Conservation (phyloP, 2,329 filamentous ascomycete genomes). For the Penicillium olsonii region DNA sequence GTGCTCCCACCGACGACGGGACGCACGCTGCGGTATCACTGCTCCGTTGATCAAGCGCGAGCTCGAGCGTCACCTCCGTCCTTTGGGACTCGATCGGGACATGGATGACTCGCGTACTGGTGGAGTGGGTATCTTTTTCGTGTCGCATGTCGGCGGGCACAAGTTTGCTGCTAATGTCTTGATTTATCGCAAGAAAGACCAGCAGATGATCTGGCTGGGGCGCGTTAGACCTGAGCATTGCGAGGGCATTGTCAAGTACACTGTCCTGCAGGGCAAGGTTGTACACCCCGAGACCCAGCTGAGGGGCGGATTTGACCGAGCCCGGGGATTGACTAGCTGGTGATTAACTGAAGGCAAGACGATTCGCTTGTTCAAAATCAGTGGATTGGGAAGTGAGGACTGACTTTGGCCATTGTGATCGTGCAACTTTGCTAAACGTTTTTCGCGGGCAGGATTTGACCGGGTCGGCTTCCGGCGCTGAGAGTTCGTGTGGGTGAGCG, state of each 20-base stretch:
- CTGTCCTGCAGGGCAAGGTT: constrained; percentile 82
- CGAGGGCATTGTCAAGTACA: constrained; percentile 83
- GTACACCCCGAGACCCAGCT: constrained; percentile 82
- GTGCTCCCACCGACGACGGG: constrained; percentile 84
- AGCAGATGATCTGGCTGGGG: constrained; percentile 75
- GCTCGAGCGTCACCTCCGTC: constrained; percentile 78
- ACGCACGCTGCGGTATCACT: constrained; percentile 87
- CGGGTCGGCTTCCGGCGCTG: background rate
- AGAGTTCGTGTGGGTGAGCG: background rate
- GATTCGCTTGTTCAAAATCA: too few relatives aligned
- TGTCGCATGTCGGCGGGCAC: constrained; percentile 89
- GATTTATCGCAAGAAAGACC: constrained; percentile 66
- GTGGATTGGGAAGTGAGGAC: too few relatives aligned
- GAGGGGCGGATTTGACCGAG: constrained; percentile 79
- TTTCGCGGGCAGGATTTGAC: background rate
- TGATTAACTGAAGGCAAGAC: too few relatives aligned
- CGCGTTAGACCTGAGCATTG: constrained; percentile 82
- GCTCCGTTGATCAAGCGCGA: constrained; percentile 79
- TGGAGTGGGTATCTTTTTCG: constrained; percentile 87
- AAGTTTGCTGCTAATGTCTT: constrained; percentile 92
- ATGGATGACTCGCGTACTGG: constrained; percentile 79
- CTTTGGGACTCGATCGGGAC: constrained; percentile 76
- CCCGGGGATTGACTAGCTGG: constrained; percentile 69
- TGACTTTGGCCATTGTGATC: too few relatives aligned
- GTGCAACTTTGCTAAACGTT: background rate